Evolutionary conservation across 2,329 filamentous ascomycete genomes (phyloP), one percentile per base, ranked within the genome.

Genomic region (Monilinia laxa): DNA sequence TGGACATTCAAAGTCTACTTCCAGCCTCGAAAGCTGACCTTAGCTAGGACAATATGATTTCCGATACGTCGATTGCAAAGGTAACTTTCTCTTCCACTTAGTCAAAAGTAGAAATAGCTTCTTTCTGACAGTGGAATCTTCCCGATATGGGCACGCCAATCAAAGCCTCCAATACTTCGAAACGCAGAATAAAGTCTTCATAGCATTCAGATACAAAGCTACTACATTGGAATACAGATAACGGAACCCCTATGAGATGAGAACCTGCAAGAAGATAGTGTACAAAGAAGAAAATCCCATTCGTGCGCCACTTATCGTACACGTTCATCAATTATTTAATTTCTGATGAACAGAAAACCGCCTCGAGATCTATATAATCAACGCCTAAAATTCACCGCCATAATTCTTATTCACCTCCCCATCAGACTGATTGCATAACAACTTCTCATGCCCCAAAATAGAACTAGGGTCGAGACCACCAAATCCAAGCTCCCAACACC

Each of bases 391-490:
- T 52, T 4, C 49, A 3, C n/a, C 49, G 3, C 4, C 23, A 4
- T n/a, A 51, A 51, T 23, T 35, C 31, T 51, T 51, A 4, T 23
- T 23, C 28, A 2, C 20, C 16, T 31, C 9, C 20, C 9, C 40
- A 58, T 2, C 23, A 57, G 20, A 57, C 38, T n/a, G 18, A 58
- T 2, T 12, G 10, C n/a, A 25, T 5, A 31, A 18, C 2, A 11
- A 57, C 2, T 3, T 3, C 9, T 16, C 23, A n/a, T 23, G 1
- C 6, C 0, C 12, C 14, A 40, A 31, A 10, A 55, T 1, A 56
- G 12, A 47, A 18, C 62, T 38, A 64, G 11, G 62, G 38, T 14
- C 38, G 23, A 56, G 38, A 42, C 49, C 35, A 64, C 38, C 10
- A 64, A 23, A 64, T n/a, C 35, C 62, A 55, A 12, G n/a, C 31